A percentile compares a stretch with the other conserved stretches of the same genome.
Evolutionary conservation across 1,284 basidiomycete genomes (phyloP).

Genomic region (Ganoderma resinaceum): DNA sequence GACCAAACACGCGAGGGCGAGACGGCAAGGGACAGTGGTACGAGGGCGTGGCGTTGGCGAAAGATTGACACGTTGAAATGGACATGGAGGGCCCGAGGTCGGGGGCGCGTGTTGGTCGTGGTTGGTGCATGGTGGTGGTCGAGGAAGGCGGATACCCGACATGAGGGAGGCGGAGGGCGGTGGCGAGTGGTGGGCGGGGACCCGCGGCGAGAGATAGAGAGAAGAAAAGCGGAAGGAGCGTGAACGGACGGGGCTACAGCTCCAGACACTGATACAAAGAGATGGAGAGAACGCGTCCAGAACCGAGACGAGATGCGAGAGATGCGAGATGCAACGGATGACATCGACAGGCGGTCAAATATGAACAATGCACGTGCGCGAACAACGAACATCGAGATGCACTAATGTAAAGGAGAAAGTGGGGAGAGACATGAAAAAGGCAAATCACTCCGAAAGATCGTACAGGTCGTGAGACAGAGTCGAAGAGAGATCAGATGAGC

Average conservation of each 20-base stretch:
- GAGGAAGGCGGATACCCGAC: background rate
- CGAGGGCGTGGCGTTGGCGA: slow-evolving; percentile 17
- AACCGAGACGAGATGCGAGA: background rate
- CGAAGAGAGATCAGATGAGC: slow-evolving; percentile 15
- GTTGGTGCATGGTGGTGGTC: background rate
- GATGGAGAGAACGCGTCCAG: slow-evolving; percentile 8
- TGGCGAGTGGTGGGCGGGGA: slow-evolving; percentile 6
- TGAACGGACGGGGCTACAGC: slow-evolving; percentile 14
- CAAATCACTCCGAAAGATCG: slow-evolving; percentile 24
- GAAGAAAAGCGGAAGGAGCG: slow-evolving; percentile 23
- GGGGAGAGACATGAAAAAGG: slow-evolving; percentile 16
- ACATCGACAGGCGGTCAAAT: slow-evolving; percentile 19
- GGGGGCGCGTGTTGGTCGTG: background rate
- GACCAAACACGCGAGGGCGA: slow-evolving; percentile 20
- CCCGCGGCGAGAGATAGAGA: slow-evolving; percentile 8
- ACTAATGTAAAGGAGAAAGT: slow-evolving; percentile 32
- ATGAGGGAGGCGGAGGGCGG: slow-evolving; percentile 12
- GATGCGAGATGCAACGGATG: slow-evolving; percentile 11
- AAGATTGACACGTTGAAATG: slow-evolving; percentile 14
- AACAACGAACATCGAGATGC: slow-evolving; percentile 28
- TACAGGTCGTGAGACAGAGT: slow-evolving; percentile 36
- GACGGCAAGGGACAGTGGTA: slow-evolving; percentile 24
- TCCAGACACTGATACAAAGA: slow-evolving; percentile 12
- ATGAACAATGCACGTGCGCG: slow-evolving; percentile 28
- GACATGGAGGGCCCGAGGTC: background rate